Evolutionary conservation across 176 grass and related monocot genomes (phyloP).

Genomic region (Triticum turgidum): DNA sequence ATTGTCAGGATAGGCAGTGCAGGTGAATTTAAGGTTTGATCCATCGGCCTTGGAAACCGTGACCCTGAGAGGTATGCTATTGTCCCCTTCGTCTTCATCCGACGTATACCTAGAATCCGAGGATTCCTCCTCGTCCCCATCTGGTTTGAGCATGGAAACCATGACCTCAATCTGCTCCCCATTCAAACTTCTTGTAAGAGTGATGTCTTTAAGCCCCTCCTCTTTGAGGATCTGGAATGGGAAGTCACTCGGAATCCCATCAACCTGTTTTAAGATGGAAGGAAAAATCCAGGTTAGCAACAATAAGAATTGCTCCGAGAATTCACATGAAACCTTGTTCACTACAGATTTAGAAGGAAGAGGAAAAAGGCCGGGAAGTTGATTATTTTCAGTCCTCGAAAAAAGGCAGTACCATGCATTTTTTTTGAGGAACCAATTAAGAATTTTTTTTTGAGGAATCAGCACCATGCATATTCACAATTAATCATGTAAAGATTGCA

Average conservation of each 20-base stretch:
- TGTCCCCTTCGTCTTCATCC: neutral
- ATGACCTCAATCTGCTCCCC: constrained; percentile 65
- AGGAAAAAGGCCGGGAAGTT: neutral
- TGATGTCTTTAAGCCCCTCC: constrained; percentile 46
- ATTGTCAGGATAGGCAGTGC: constrained; percentile 53
- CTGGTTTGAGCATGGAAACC: constrained; percentile 46
- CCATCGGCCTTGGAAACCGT: constrained; percentile 55
- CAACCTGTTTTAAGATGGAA: constrained; percentile 33
- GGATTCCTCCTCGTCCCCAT: no score
- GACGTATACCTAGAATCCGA: neutral
- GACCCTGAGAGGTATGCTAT: constrained; percentile 36
- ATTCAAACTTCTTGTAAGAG: constrained; percentile 59
- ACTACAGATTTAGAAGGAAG: neutral
- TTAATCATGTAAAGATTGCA: neutral
- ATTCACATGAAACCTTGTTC: neutral
- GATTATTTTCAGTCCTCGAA: no score
- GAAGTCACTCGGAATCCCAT: constrained; percentile 59
- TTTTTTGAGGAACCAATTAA: no score
- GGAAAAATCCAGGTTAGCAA: neutral
- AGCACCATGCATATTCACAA: neutral
- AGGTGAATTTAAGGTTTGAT: constrained; percentile 55
- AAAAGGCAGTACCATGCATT: neutral
- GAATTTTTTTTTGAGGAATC: no score
- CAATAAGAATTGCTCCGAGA: neutral
- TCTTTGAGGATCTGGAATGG: constrained; percentile 70